A percentile compares a stretch with the other conserved stretches of the same genome.
Conservation (phyloP, 495 filamentous ascomycete species). For the Bacidia gigantensis region DNA sequence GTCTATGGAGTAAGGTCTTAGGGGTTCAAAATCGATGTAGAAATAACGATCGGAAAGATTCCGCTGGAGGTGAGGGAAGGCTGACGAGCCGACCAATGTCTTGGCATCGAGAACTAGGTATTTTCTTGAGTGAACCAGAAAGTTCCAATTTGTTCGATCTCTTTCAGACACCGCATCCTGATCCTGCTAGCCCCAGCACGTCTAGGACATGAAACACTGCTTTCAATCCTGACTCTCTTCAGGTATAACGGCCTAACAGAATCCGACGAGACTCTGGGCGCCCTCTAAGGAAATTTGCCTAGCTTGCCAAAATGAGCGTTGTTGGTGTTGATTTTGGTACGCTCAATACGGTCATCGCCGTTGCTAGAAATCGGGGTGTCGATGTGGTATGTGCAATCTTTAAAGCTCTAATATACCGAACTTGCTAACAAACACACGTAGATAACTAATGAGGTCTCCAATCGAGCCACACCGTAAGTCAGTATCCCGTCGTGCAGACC, state of each 20-base stretch:
- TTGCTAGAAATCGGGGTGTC: conserved; percentile 94
- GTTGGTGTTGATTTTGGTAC: conserved; percentile 93
- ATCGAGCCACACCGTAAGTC: conserved; percentile 95
- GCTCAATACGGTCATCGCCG: conserved; percentile 92
- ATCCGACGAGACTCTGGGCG: background rate
- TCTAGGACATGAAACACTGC: background rate
- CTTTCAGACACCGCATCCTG: background rate
- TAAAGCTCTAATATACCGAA: background rate
- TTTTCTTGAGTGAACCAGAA: background rate
- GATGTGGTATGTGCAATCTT: conserved; percentile 71
- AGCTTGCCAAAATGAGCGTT: conserved; percentile 47
- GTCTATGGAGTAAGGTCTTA: too few relatives aligned
- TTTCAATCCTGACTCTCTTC: background rate
- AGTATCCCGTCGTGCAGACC: background rate
- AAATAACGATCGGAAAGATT: too few relatives aligned
- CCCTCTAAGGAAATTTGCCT: background rate
- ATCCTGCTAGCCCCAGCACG: background rate
- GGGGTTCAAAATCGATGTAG: too few relatives aligned
- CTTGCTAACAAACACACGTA: conserved; percentile 22
- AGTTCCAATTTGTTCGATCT: background rate
- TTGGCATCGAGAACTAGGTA: background rate
- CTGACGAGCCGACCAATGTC: too few relatives aligned
- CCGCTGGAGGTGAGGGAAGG: too few relatives aligned
- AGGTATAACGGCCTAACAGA: background rate
- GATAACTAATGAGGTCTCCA: conserved; percentile 99